Percentiles rank a stretch among this genome's conserved stretches.
These are phyloP conservation scores for Venturia nashicola DNA, from an alignment of 2,329 filamentous ascomycete species.

Conservation along the genomic window DNA sequence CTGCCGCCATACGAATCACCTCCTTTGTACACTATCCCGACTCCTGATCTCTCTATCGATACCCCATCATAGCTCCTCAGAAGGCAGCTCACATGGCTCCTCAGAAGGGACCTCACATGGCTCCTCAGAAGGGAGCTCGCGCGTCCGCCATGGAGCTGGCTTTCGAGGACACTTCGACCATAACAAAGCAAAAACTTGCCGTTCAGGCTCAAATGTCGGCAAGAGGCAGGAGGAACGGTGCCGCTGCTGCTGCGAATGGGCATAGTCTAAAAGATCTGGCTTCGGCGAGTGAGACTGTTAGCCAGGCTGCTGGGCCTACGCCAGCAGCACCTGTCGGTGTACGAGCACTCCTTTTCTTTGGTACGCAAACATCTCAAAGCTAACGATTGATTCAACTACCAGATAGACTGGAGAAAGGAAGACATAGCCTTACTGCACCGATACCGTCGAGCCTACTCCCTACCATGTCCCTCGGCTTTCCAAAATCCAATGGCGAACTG, in stretches of 20 bases:
- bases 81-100: conserved; percentile 9
- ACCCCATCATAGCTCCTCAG: conserved; percentile 6
- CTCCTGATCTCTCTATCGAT: background rate
- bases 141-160: background rate
- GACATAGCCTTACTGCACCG: conserved; percentile 56
- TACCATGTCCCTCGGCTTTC: conserved; percentile 61
- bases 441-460: conserved; percentile 62
- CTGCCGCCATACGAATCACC: background rate
- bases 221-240: conserved; percentile 4
- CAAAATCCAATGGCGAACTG: conserved; percentile 36
- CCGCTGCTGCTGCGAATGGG: background rate
- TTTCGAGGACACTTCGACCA: conserved; percentile 4
- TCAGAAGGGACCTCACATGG: conserved; percentile 8
- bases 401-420: conserved; percentile 56
- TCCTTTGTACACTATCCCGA: background rate
- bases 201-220: conserved; percentile 6
- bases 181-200: conserved; percentile 9
- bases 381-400: conserved; percentile 12
- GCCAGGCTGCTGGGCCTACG: background rate
- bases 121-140: conserved; percentile 7
- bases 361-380: background rate
- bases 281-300: background rate
- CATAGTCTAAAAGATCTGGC: conserved; percentile 3
- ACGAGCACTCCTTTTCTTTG: background rate
- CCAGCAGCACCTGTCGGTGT: background rate